A percentile compares a stretch with the other conserved stretches of the same genome.
Conservation (phyloP, 164 flowering plant species). For the Buxus sempervirens region DNA sequence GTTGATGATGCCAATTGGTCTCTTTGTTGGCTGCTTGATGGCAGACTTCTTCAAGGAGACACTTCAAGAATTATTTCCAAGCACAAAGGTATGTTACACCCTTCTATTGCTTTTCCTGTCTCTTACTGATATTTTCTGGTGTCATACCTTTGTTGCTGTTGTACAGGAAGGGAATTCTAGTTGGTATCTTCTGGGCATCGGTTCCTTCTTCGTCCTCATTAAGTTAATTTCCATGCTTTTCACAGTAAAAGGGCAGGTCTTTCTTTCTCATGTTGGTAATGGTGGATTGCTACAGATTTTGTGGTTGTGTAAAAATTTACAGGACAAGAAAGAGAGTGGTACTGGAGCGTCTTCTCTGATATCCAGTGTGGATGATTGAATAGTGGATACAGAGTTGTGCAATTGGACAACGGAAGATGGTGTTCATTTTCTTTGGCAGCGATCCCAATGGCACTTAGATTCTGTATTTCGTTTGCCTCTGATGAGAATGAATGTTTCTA, state of each 20-base stretch:
- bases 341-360: neutral
- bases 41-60: constrained; percentile 51
- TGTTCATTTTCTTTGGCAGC: neutral
- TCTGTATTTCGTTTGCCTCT: too few relatives aligned
- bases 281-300: constrained; percentile 67
- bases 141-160: neutral
- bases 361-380: neutral
- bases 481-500: too few relatives aligned
- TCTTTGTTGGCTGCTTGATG: constrained; percentile 46
- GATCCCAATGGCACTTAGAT: too few relatives aligned
- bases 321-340: constrained; percentile 12
- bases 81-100: constrained; percentile 26
- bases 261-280: constrained; percentile 55
- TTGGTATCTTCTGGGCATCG: constrained; percentile 33
- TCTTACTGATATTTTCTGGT: neutral
- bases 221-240: constrained; percentile 33
- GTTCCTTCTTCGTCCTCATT: constrained; percentile 39
- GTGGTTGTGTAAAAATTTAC: constrained; percentile 43
- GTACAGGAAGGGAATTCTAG: constrained; percentile 34
- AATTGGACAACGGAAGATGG: neutral
- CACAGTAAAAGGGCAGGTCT: constrained; percentile 18
- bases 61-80: constrained; percentile 30
- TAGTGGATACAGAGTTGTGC: neutral
- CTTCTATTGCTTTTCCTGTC: neutral
- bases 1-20: constrained; percentile 63